phyloP scores from a whole-genome alignment of 768 basidiomycete species.

The Auricularia auricula-judae region DNA sequence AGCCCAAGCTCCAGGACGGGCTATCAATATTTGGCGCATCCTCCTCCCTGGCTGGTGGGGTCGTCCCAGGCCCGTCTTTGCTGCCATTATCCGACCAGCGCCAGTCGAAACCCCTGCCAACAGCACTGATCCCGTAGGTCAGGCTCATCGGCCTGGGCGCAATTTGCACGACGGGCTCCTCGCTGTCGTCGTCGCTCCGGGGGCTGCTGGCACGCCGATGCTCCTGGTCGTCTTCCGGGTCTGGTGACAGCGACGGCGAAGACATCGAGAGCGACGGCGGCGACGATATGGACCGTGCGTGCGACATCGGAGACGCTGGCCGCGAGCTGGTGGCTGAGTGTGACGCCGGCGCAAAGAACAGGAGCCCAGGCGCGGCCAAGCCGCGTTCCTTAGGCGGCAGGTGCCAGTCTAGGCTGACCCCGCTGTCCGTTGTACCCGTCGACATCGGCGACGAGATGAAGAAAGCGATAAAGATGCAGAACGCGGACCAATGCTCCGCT shows the following conservation, averaged over 20 bases:
- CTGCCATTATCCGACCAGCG: neutral
- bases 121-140: neutral
- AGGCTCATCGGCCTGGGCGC: neutral
- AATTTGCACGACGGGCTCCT: neutral
- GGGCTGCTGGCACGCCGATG: neutral
- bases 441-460: neutral
- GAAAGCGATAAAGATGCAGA: too few relatives aligned
- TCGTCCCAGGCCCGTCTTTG: neutral
- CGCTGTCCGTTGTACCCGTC: neutral
- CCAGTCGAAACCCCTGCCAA: neutral
- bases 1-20: neutral
- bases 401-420: neutral
- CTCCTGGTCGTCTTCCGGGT: neutral
- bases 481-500: too few relatives aligned
- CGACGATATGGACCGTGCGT: slow-evolving; percentile 6
- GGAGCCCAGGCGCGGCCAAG: neutral
- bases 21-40: neutral
- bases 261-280: neutral
- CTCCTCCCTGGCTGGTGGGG: neutral
- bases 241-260: neutral
- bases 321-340: neutral
- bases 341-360: neutral
- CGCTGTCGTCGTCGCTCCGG: neutral
- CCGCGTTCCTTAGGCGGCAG: neutral
- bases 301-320: slow-evolving; percentile 1